Conservation (phyloP, 495 filamentous ascomycete genomes). For the Staphylotrichum tortipilum region DNA sequence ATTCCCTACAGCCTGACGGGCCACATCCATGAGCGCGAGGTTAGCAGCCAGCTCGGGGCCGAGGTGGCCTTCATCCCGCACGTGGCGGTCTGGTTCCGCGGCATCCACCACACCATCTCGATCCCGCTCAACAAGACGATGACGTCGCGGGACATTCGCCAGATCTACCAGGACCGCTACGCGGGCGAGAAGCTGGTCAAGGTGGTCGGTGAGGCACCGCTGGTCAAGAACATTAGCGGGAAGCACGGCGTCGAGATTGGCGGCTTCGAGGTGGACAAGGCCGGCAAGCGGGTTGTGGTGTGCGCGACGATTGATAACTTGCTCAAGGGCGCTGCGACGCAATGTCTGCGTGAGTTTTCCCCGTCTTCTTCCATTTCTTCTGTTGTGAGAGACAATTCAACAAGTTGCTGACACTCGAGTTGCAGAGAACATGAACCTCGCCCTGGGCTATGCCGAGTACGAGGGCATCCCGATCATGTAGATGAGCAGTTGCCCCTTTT, state of each 20-base stretch:
- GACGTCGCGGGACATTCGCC: slow-evolving; percentile 84
- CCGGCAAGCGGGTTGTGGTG: slow-evolving; percentile 83
- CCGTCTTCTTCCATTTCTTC: neutral
- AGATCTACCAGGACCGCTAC: slow-evolving; percentile 92
- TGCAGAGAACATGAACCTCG: slow-evolving; percentile 95
- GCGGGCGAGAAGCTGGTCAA: slow-evolving; percentile 92
- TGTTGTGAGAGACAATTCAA: too few species aligned
- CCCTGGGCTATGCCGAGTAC: slow-evolving; percentile 86
- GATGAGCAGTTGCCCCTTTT: too few species aligned
- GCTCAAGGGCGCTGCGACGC: slow-evolving; percentile 91
- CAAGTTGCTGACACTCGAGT: slow-evolving; percentile 15
- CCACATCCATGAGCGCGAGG: slow-evolving; percentile 94
- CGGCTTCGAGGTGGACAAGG: slow-evolving; percentile 83
- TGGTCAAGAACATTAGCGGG: slow-evolving; percentile 80
- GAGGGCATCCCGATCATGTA: slow-evolving; percentile 67
- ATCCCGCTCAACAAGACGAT: slow-evolving; percentile 78
- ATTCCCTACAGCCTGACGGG: slow-evolving; percentile 90
- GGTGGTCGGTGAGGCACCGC: slow-evolving; percentile 77
- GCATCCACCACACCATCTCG: slow-evolving; percentile 85
- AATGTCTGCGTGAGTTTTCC: slow-evolving; percentile 72
- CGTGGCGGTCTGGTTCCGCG: slow-evolving; percentile 95
- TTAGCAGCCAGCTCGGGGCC: slow-evolving; percentile 66
- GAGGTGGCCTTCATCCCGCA: slow-evolving; percentile 87
- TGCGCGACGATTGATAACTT: slow-evolving; percentile 98
- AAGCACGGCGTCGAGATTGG: slow-evolving; percentile 94